Evolutionary conservation across 495 filamentous ascomycete species (phyloP).

Genomic region (Trichoderma asperelloides): DNA sequence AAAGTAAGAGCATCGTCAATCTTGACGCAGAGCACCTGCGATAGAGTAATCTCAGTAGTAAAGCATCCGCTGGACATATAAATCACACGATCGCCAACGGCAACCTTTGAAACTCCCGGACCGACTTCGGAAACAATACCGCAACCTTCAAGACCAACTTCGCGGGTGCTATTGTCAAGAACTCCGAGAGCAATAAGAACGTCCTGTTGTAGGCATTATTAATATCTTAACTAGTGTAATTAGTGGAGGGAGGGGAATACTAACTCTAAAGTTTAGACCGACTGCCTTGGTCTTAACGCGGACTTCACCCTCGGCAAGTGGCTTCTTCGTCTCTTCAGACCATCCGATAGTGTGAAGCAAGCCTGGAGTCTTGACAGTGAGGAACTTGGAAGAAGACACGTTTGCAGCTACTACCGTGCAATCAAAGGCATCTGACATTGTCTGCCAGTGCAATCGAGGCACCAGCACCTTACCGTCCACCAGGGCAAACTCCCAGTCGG

Average conservation of each 20-base stretch:
- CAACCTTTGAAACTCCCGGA: conserved; percentile 30
- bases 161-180: conserved; percentile 35
- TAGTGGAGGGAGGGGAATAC: no score
- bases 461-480: conserved; percentile 10
- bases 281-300: conserved; percentile 32
- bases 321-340: conserved; percentile 6
- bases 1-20: conserved; percentile 42
- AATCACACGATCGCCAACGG: conserved; percentile 40
- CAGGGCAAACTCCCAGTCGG: conserved; percentile 7
- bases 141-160: conserved; percentile 20
- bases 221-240: no score
- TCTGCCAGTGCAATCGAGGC: conserved; percentile 8
- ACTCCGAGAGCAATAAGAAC: conserved; percentile 44
- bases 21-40: conserved; percentile 19
- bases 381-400: not conserved
- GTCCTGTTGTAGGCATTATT: conserved; percentile 19
- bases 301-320: conserved; percentile 21
- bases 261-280: conserved; percentile 30
- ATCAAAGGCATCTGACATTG: not conserved
- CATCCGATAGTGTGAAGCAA: not conserved
- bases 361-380: not conserved
- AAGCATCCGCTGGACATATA: conserved; percentile 25
- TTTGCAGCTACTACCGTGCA: not conserved
- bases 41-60: conserved; percentile 12
- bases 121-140: conserved; percentile 45